These are phyloP conservation scores for Colletotrichum magnum DNA, from an alignment of 2,329 filamentous ascomycete species.

Conservation along the genomic window DNA sequence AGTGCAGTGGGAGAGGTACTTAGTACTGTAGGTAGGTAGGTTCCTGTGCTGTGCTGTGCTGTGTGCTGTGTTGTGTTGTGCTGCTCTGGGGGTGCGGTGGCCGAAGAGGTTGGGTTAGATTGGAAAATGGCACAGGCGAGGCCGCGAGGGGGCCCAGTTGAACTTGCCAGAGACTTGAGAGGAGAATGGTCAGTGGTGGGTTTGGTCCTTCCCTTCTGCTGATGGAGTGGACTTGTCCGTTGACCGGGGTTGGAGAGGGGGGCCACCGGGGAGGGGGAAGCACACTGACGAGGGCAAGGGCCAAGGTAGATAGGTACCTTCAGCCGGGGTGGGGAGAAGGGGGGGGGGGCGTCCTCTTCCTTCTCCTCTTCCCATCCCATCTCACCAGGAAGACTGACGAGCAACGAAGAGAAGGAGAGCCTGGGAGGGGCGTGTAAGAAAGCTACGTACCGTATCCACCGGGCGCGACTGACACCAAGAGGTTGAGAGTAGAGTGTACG, in stretches of 20 bases:
- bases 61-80: background rate
- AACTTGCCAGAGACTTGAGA: background rate
- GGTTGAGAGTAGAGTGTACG: too few relatives aligned
- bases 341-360: too few relatives aligned
- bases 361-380: too few relatives aligned
- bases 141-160: constrained; percentile 20
- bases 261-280: background rate
- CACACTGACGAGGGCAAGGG: too few relatives aligned
- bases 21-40: background rate
- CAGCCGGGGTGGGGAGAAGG: too few relatives aligned
- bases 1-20: background rate
- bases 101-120: constrained; percentile 40
- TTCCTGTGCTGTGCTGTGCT: background rate
- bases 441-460: too few relatives aligned
- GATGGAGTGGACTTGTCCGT: constrained; percentile 35
- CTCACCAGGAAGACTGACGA: too few relatives aligned
- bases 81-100: constrained; percentile 10
- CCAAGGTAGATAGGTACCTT: background rate
- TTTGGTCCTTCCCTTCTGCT: constrained; percentile 28
- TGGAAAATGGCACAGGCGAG: constrained; percentile 36
- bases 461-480: too few relatives aligned
- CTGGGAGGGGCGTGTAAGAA: too few relatives aligned
- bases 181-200: constrained; percentile 24
- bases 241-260: constrained; percentile 27
- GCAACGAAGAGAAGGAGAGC: too few relatives aligned